Evolutionary conservation across 2,329 filamentous ascomycete species (phyloP), one percentile per base, ranked within the genome.

Genomic region (Hypocrella siamensis): DNA sequence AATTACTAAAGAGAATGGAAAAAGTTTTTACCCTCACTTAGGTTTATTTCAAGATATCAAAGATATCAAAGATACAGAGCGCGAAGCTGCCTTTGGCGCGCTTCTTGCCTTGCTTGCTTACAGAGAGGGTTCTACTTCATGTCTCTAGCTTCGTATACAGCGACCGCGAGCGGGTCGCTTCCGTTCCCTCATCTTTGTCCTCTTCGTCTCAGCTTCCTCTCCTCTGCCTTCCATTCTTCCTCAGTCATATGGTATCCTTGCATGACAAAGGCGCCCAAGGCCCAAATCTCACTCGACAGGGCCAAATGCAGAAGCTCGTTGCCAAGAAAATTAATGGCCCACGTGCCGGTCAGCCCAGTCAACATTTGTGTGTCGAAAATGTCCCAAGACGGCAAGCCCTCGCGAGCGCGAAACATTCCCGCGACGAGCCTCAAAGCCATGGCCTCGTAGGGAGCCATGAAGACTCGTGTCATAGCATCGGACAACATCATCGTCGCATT

Each of bases 371-470:
- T 38, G 2, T 48, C 44, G 28, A 54, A 54, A n/a, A 72, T 58
- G 19, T 53, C 53, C 6, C 42, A 38, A 6, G 47, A 43, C 3
- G 57, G 42, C 22, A 63, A 41, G 2, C 60, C 60, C 32, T 51
- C 46, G 18, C 53, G 52, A 6, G 44, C 35, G 8, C 56, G 54
- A 37, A 59, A 63, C 16, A 53, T 45, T 24, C 57, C 52, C 3
- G 64, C 65, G 16, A 69, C 40, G 3, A 57, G 42, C 3, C 67
- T 53, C 15, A 67, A 47, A 3, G 57, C 54, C 8, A 58, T 46
- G 0, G 62, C 58, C 31, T 72, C 67, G 19, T 61, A 47, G 1
- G 67, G 65, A 11, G 56, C 51, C 19, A 62, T 49, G 2, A 63
- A 18, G 6, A 69, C 30, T 19, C 63, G 56, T 1, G 58, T 47